Evolutionary conservation across 345 rosid genomes (phyloP), one percentile per base, ranked within the genome.

Genomic region (Hevea brasiliensis): DNA sequence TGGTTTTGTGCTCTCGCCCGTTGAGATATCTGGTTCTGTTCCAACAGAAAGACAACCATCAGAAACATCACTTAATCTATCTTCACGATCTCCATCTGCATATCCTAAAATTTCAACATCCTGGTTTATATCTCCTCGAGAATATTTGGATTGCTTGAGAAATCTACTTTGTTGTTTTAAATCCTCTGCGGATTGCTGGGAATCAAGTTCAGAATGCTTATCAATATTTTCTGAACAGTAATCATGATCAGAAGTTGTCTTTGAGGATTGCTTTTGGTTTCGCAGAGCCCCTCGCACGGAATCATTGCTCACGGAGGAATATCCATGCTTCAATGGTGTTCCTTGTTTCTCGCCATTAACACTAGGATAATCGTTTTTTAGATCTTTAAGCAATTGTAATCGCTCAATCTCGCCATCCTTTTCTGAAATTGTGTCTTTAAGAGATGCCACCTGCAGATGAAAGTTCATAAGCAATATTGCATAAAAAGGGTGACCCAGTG

Each of bases 331-430:
- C n/a, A n/a, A n/a, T n/a, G n/a, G n/a, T 48, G 64, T 58, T 59
- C 75, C 70, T 14, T 13, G 70, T 71, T 67, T 74, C 73, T 80
- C 89, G 17, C 76, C 68, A 29, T 79, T 64, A 14, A 61, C 53
- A 0, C 32, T 41, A 9, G 88, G 81, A 61, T 68, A 60, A 12
- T 58, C 78, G 6, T 69, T 74, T 74, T 92, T 94, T 0, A 60
- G 76, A 76, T 87, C 92, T 67, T 90, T 90, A n/a, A 72, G 80
- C 66, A 81, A 61, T 24, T 88, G 92, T 80, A 95, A 78, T 59
- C 90, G 81, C 79, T 90, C 98, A 50, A 95, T 92, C 85, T 95
- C 98, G 15, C 89, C 96, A 45, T 95, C 97, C 72, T 90, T 89
- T 71, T 84, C 89, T 1, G 88, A 72, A 42, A 92, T 84, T n/a